These are phyloP conservation scores for Phaeolepiota aurea DNA, from an alignment of 768 basidiomycete genomes.

Conservation along the genomic window DNA sequence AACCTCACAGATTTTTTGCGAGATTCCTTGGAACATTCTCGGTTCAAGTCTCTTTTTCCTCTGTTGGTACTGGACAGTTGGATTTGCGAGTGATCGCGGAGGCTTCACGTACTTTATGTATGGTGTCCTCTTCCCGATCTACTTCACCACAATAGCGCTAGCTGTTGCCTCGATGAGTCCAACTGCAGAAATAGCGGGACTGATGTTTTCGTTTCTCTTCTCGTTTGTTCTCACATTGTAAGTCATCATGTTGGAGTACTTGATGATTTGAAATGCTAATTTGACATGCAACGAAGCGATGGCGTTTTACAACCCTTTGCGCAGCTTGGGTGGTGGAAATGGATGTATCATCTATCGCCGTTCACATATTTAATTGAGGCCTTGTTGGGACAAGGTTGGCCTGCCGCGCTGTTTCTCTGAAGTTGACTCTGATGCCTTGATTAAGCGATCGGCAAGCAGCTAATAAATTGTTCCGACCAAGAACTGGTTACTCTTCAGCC, in stretches of 20 bases:
- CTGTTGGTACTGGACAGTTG: constrained; percentile 72
- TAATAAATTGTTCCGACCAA: constrained; percentile 36
- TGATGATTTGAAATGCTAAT: constrained; percentile 1
- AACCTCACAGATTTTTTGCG: constrained; percentile 46
- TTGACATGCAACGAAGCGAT: no score
- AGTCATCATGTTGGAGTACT: constrained; percentile 10
- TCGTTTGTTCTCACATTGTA: constrained; percentile 52
- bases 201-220: constrained; percentile 45
- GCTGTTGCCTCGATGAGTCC: constrained; percentile 53
- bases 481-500: constrained; percentile 51
- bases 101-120: constrained; percentile 53
- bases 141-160: constrained; percentile 48
- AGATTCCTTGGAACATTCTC: constrained; percentile 59
- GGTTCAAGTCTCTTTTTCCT: constrained; percentile 56
- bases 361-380: constrained; percentile 46
- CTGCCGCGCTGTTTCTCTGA: constrained; percentile 35
- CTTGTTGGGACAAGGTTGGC: constrained; percentile 33
- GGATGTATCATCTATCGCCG: constrained; percentile 53
- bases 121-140: constrained; percentile 50
- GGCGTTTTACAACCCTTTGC: constrained; percentile 57
- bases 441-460: constrained; percentile 31
- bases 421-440: constrained; percentile 11
- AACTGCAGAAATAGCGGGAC: constrained; percentile 42
- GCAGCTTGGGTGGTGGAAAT: constrained; percentile 53
- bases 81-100: constrained; percentile 41